Evolutionary conservation across 2,329 filamentous ascomycete genomes (phyloP).

Genomic region (Catunica adiposa): DNA sequence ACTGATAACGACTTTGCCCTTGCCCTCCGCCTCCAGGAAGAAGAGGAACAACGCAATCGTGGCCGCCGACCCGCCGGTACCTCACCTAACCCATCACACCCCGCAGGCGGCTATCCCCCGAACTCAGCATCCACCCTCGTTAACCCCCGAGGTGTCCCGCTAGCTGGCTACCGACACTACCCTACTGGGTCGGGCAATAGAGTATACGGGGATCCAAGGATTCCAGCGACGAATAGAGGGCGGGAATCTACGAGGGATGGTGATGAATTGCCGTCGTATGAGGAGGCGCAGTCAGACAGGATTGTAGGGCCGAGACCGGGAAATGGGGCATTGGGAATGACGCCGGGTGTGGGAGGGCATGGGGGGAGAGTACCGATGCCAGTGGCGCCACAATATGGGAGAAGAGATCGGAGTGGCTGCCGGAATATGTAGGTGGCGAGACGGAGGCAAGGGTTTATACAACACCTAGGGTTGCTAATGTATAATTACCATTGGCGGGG

Average conservation of each 20-base stretch:
- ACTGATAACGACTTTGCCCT: constrained; percentile 76
- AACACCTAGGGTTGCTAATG: too few species aligned
- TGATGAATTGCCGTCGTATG: constrained; percentile 7
- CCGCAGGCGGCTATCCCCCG: neutral
- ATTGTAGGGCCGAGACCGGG: neutral
- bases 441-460: neutral
- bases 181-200: neutral
- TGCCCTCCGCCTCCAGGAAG: constrained; percentile 83
- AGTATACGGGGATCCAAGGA: neutral
- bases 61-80: neutral
- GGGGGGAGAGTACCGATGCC: neutral
- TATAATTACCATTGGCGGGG: too few species aligned
- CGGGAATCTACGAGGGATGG: neutral
- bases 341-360: neutral
- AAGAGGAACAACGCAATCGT: constrained; percentile 34
- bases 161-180: neutral
- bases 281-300: constrained; percentile 1
- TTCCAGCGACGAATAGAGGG: neutral
- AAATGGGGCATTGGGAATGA: neutral
- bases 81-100: neutral
- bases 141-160: constrained; percentile 11
- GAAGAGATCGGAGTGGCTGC: neutral
- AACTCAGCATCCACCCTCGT: neutral
- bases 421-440: neutral
- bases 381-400: neutral